Percentiles rank a stretch among this genome's conserved stretches.
These are phyloP conservation scores for Allium fistulosum DNA, from an alignment of 106 monocot genomes.

Conservation along the genomic window DNA sequence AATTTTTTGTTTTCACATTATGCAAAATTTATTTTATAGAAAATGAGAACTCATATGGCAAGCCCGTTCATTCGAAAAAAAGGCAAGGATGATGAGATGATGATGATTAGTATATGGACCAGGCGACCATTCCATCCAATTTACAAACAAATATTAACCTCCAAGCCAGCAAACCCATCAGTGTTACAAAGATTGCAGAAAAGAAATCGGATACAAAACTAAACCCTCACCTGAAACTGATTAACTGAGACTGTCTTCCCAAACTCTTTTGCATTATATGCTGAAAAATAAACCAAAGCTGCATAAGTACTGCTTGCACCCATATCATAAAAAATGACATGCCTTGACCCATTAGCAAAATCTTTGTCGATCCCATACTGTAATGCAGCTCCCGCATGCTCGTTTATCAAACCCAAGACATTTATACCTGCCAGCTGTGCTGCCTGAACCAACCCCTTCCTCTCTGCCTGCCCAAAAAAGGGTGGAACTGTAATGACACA, in stretches of 20 bases:
- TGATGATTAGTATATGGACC: too few species aligned
- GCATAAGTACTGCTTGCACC: constrained; percentile 87
- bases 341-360: constrained; percentile 71
- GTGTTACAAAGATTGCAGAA: too few species aligned
- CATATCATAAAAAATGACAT: constrained; percentile 95
- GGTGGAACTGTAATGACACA: constrained; percentile 75
- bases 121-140: too few species aligned
- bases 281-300: constrained; percentile 80
- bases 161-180: too few species aligned
- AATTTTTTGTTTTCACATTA: too few species aligned
- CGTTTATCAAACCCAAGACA: constrained; percentile 76
- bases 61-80: too few species aligned
- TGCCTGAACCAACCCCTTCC: constrained; percentile 74
- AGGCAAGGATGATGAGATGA: too few species aligned
- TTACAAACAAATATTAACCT: too few species aligned
- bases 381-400: constrained; percentile 89
- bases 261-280: constrained; percentile 79
- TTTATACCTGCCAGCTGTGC: constrained; percentile 91
- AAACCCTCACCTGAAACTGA: constrained; percentile 72
- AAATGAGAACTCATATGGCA: too few species aligned
- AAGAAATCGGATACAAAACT: background rate
- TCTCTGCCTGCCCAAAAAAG: constrained; percentile 88
- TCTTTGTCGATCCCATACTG: constrained; percentile 99
- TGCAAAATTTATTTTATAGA: too few species aligned
- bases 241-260: constrained; percentile 86